Evolutionary conservation across 768 basidiomycete genomes (phyloP), one percentile per base, ranked within the genome.

Genomic region (Leucocoprinus leucothites): DNA sequence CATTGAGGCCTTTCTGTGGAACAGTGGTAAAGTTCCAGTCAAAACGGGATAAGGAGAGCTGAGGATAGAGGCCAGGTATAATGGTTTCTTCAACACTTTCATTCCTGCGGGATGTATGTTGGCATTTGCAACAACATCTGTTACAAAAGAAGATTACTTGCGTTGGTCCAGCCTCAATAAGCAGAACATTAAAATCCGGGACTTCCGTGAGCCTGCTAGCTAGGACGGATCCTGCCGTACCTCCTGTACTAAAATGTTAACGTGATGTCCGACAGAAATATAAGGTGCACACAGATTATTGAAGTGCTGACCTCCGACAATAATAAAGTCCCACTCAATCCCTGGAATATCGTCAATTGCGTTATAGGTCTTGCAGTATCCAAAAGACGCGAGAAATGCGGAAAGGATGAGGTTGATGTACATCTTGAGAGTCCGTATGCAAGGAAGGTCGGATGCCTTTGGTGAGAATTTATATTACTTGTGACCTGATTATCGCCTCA

Each of bases 1-100:
- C 45, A 51, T 43, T 43, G 24, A 34, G 25, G 21, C 42, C 48
- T 24, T 40, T 35, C 22, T 22, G 34, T 36, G 58, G n/a, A 38
- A 41, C 51, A 24, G 43, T 58, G 7, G 51, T 52, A 43, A 11
- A 52, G 26, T 52, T 52, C 51, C 51, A 52, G 31, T 44, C 51
- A 14, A 4, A 52, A 6, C 16, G 11, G 5, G 38, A 13, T 4
- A 13, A 13, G 4, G 38, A 4, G 14, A 38, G 38, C 16, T n/a
- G 11, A 13, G 16, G 38, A 13, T 38, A n/a, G 14, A 38, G 38
- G 3, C 38, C 38, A 38, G 38, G 38, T 13, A 38, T n/a, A 6
- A 38, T 38, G 16, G 38, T 6, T 3, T 3, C 38, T 13, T 11
- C 4, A 11, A 38, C 38, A n/a, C 14, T n/a, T n/a, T 38, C 38